These are phyloP conservation scores for Maudiozyma turicensis DNA, from an alignment of 805 yeast species.

Conservation along the genomic window DNA sequence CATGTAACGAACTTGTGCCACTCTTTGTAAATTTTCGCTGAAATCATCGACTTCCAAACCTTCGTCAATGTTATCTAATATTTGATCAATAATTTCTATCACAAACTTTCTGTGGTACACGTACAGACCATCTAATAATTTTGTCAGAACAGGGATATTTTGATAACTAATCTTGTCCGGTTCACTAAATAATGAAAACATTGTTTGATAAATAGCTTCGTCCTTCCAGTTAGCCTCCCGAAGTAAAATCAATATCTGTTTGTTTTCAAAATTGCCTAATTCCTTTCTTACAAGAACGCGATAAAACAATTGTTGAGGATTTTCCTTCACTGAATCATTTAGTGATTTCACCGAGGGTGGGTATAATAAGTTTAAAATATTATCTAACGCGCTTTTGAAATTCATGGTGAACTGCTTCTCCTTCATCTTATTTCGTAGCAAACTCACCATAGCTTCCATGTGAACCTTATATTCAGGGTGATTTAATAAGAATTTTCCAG, in stretches of 20 bases:
- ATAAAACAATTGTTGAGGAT: constrained; percentile 41
- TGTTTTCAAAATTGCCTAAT: constrained; percentile 31
- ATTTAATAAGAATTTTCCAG: constrained; percentile 57
- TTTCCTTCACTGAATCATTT: constrained; percentile 19
- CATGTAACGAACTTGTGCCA: constrained; percentile 52
- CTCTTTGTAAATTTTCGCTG: constrained; percentile 46
- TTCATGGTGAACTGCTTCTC: constrained; percentile 42
- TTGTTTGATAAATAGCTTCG: constrained; percentile 26
- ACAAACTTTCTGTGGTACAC: constrained; percentile 33
- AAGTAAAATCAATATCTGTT: constrained; percentile 31
- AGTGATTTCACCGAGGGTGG: constrained; percentile 41
- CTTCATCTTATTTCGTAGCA: constrained; percentile 42
- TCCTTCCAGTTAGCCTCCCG: constrained; percentile 40
- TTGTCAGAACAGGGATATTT: constrained; percentile 41
- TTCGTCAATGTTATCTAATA: constrained; percentile 51
- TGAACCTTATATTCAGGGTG: constrained; percentile 45
- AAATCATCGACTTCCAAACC: constrained; percentile 62
- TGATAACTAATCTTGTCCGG: constrained; percentile 58
- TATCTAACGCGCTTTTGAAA: constrained; percentile 50
- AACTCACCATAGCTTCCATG: constrained; percentile 54
- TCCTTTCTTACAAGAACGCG: constrained; percentile 43
- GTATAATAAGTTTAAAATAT: constrained; percentile 43
- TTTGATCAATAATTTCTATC: constrained; percentile 45
- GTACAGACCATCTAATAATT: constrained; percentile 32
- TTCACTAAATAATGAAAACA: constrained; percentile 38